Percentiles rank a stretch among this genome's conserved stretches.
These are phyloP conservation scores for Fomitopsis palustris DNA, from an alignment of 1,284 basidiomycete genomes.

Conservation along the genomic window DNA sequence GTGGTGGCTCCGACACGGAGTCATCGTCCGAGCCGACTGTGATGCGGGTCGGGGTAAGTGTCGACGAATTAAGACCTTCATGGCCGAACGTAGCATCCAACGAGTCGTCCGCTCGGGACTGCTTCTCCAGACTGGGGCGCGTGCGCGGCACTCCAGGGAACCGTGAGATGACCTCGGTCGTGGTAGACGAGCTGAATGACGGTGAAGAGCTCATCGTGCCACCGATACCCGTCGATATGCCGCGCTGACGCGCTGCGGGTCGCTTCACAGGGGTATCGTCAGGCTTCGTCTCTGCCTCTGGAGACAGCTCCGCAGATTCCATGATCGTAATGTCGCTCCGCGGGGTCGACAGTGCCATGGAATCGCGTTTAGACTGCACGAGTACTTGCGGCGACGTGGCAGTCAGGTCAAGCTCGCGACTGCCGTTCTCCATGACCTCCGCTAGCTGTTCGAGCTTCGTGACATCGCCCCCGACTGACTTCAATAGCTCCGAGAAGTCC, in stretches of 20 bases:
- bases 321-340: conserved; percentile 24
- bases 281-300: background rate
- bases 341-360: conserved; percentile 18
- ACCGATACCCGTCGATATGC: conserved; percentile 5
- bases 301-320: too few relatives aligned
- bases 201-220: conserved; percentile 13
- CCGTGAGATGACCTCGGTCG: conserved; percentile 6
- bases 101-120: background rate
- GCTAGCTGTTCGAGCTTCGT: conserved; percentile 37
- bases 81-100: background rate
- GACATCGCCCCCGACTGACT: conserved; percentile 43
- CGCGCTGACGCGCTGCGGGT: background rate
- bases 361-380: background rate
- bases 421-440: conserved; percentile 30
- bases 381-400: conserved; percentile 13
- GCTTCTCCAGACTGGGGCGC: conserved; percentile 3
- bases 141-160: conserved; percentile 2
- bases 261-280: conserved; percentile 23
- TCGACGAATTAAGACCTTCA: background rate
- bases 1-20: conserved; percentile 24
- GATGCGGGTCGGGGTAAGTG: conserved; percentile 29
- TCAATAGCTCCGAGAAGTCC: conserved; percentile 75
- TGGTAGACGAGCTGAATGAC: conserved; percentile 10
- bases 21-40: conserved; percentile 44
- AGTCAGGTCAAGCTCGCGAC: conserved; percentile 18